Base-by-base conservation (phyloP, 768 basidiomycete species). In the Gymnopilus dilepis region DNA sequence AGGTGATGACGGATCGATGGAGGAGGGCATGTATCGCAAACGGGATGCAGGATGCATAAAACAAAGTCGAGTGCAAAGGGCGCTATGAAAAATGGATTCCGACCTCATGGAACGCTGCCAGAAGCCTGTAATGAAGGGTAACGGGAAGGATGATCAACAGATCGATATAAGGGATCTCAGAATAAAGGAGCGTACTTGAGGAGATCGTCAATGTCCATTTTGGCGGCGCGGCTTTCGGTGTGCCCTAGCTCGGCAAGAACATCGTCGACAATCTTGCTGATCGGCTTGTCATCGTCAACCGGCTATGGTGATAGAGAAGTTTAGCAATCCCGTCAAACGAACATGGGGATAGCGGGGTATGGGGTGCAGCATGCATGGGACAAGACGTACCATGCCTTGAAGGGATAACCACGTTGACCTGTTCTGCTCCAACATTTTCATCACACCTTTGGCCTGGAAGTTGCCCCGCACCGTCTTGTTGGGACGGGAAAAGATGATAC, bases 371-470 rank as follows among this genome's bases (percentile, higher is more conserved):
- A 21, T 45, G 13, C 42, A 54, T 26, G 5, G 45, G 33, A 9
- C 15, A n/a, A 17, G 31, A 51, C 69, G 34, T 41, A 86, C 87
- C 83, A 85, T 83, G 66, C 89, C 81, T 65, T 90, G 88, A 68
- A 91, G 83, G 2, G 95, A 86, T 70, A 92, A 89, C 94, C 94
- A 97, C 28, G 95, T 97, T 75, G 88, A 86, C 81, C 91, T 91
- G 73, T 99, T 99, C 68, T 87, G 86, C 75, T 97, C 95, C 63
- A 99, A 76, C 92, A 99, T 92, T 67, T 95, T 91, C 72, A 92
- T 83, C 31, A 99, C 95, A 5, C 97, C 97, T 72, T 94, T 97
- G 17, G 95, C 95, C 80, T 86, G 86, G 72, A 99, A 98, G 67
- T 89, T 93, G 9, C 90, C 95, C 69, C 95, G 86, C 0, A 94